Conservation (phyloP, 2,329 filamentous ascomycete genomes). For the Tolypocladium amazonense region DNA sequence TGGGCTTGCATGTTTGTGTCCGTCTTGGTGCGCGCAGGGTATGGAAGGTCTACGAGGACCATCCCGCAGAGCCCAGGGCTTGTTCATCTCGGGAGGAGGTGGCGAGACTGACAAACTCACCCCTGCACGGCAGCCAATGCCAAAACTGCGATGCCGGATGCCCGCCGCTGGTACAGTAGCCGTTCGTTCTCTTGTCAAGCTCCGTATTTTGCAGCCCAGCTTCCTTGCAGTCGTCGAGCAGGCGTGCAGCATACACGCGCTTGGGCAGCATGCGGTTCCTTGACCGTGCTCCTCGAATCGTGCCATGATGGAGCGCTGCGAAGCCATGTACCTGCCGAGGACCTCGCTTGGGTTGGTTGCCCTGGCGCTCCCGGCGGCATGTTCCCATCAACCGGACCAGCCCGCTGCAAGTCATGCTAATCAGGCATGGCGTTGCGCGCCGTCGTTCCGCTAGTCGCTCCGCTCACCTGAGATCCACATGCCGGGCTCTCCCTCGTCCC, state of each 20-base stretch:
- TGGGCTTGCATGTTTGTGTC: neutral
- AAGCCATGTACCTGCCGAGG: neutral
- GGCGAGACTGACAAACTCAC: neutral
- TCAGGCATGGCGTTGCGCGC: constrained; percentile 12
- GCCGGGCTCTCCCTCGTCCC: neutral
- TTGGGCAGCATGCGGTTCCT: neutral
- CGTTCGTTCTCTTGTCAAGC: neutral
- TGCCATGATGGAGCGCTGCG: neutral
- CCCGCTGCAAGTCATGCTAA: constrained; percentile 17
- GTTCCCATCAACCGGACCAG: constrained; percentile 12
- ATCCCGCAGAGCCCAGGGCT: neutral
- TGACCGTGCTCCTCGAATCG: neutral
- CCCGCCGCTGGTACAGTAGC: neutral
- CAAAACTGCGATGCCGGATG: neutral
- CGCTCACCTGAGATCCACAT: neutral
- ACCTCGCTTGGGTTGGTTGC: neutral
- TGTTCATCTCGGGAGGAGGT: neutral
- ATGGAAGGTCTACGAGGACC: too few species aligned
- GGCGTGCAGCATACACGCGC: neutral
- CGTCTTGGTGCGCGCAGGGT: neutral
- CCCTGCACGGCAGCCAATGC: neutral
- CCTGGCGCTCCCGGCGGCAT: neutral
- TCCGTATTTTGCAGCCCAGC: neutral
- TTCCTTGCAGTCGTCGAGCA: neutral
- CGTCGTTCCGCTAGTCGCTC: constrained; percentile 1